A percentile compares a stretch with the other conserved stretches of the same genome.
These are phyloP conservation scores for Arabis alpina DNA, from an alignment of 345 rosid genomes.

Conservation along the genomic window DNA sequence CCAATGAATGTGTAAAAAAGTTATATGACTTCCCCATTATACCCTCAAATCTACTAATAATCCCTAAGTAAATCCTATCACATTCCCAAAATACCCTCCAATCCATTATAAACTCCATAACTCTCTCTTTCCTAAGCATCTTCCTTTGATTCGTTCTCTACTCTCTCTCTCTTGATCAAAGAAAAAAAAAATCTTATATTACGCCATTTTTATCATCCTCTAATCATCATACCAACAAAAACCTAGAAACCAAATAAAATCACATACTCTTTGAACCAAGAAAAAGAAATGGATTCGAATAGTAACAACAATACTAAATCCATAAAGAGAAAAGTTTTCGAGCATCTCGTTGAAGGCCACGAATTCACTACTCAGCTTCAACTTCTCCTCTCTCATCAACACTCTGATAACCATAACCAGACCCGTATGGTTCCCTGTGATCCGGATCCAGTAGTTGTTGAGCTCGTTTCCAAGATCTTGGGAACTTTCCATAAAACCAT, in stretches of 20 bases:
- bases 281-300: conserved; percentile 35
- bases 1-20: conserved; percentile 6
- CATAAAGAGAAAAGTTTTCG: conserved; percentile 39
- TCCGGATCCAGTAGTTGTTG: conserved; percentile 32
- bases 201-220: conserved; percentile 17
- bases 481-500: conserved; percentile 56
- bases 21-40: conserved; percentile 7
- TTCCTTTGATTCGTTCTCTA: conserved; percentile 8
- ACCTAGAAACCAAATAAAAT: not conserved
- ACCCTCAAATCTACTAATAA: conserved; percentile 1
- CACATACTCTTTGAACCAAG: not conserved
- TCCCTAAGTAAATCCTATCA: not conserved
- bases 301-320: conserved; percentile 21
- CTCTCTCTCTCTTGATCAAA: conserved; percentile 2
- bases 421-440: conserved; percentile 24
- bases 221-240: conserved; percentile 14
- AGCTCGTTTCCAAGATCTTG: conserved; percentile 58
- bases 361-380: conserved; percentile 54
- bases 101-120: conserved; percentile 12
- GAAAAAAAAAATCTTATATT: conserved; percentile 12
- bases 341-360: conserved; percentile 58
- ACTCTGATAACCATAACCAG: conserved; percentile 16
- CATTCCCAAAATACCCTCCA: conserved; percentile 25
- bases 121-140: conserved; percentile 31
- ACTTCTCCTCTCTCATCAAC: conserved; percentile 44